These are phyloP conservation scores for Xylariaceae sp. DNA, from an alignment of 2,329 filamentous ascomycete species.

Conservation along the genomic window DNA sequence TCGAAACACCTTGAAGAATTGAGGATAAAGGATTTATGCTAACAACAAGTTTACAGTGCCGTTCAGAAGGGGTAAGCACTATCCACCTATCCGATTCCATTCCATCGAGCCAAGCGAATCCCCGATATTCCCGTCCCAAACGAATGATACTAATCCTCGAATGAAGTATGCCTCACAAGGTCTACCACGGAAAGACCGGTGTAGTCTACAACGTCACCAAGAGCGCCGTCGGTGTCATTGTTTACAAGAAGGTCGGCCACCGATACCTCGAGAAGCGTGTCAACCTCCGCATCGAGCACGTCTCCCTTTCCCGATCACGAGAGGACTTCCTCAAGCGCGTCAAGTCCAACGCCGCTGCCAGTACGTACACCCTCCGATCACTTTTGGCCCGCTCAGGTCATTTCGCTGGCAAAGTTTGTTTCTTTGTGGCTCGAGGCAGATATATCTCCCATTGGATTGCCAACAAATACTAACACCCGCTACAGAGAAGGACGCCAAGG, in stretches of 20 bases:
- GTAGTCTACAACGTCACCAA: conserved; percentile 99
- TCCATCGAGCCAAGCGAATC: conserved; percentile 7
- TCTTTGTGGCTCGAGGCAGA: too few species aligned
- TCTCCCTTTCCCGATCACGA: conserved; percentile 87
- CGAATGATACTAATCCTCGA: conserved; percentile 31
- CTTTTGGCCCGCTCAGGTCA: not conserved
- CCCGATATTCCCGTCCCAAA: not conserved
- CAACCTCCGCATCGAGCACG: conserved; percentile 98
- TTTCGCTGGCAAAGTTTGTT: too few species aligned
- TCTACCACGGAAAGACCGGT: conserved; percentile 99
- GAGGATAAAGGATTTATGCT: too few species aligned
- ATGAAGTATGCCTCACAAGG: conserved; percentile 92
- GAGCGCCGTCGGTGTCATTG: conserved; percentile 94
- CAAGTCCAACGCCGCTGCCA: conserved; percentile 10
- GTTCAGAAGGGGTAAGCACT: conserved; percentile 88
- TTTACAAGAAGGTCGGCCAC: conserved; percentile 99
- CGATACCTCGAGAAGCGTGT: conserved; percentile 99
- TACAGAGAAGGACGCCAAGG: conserved; percentile 90
- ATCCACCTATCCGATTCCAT: conserved; percentile 19
- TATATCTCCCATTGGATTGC: too few species aligned
- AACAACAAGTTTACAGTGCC: too few species aligned
- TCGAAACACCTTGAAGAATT: too few species aligned
- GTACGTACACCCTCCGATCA: conserved; percentile 13
- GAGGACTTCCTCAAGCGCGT: conserved; percentile 20
- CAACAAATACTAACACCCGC: conserved; percentile 49